Evolutionary conservation across 139 green algal species (phyloP).

Genomic region (Chlamydomonas asymmetrica): DNA sequence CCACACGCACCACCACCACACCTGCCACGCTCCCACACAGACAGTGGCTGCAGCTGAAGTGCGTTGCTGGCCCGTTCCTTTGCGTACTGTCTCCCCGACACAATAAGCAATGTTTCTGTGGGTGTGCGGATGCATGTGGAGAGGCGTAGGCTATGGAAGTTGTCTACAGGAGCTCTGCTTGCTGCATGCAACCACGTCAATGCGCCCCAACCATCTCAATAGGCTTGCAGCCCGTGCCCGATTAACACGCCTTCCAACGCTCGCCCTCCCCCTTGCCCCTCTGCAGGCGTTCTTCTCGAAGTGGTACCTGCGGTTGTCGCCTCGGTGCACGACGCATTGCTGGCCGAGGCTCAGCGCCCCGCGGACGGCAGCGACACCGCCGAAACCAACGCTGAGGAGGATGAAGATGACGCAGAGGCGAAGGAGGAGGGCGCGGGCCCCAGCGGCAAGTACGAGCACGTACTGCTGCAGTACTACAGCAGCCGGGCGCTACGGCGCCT

Average conservation of each 20-base stretch:
- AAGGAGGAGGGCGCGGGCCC: not conserved
- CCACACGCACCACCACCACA: too few relatives aligned
- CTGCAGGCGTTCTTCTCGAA: constrained; percentile 43
- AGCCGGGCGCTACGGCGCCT: constrained; percentile 62
- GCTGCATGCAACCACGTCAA: not conserved
- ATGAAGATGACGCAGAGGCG: constrained; percentile 9
- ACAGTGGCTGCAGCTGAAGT: too few relatives aligned
- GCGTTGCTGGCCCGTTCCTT: too few relatives aligned
- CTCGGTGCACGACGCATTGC: constrained; percentile 56
- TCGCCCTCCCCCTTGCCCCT: not conserved
- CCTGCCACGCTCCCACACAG: too few relatives aligned
- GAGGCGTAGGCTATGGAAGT: not conserved
- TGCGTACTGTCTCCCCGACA: too few relatives aligned
- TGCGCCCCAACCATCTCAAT: not conserved
- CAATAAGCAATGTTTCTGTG: too few relatives aligned
- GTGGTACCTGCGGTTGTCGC: constrained; percentile 40
- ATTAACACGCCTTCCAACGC: not conserved
- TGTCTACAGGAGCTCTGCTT: not conserved
- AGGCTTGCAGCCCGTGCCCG: not conserved
- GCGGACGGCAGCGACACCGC: too few relatives aligned
- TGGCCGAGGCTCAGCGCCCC: constrained; percentile 32
- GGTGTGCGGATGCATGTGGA: constrained; percentile 3
- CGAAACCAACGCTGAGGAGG: not conserved
- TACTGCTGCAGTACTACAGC: constrained; percentile 60
- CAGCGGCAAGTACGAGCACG: constrained; percentile 25